Conservation (phyloP, 1,284 basidiomycete genomes). For the Flammula alnicola region DNA sequence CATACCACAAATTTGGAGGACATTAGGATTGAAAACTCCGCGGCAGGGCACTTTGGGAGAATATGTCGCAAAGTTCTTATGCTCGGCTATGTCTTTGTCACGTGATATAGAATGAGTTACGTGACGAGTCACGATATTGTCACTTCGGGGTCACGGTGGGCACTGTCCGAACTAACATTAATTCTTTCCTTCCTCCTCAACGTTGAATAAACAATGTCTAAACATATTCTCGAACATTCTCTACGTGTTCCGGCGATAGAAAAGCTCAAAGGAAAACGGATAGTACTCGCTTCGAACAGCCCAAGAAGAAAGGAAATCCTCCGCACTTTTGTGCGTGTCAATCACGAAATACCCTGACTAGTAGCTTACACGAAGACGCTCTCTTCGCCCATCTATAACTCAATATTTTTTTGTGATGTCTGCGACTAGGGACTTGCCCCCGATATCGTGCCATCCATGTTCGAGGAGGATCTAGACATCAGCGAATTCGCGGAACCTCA, state of each 20-base stretch:
- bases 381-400: background rate
- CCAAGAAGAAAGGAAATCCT: constrained; percentile 89
- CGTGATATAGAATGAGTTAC: too few relatives aligned
- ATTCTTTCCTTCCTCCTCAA: background rate
- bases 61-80: too few relatives aligned
- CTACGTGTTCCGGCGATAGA: constrained; percentile 73
- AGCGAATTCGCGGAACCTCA: constrained; percentile 77
- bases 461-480: constrained; percentile 81
- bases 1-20: background rate
- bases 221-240: constrained; percentile 69
- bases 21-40: too few relatives aligned
- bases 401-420: too few relatives aligned
- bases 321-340: constrained; percentile 67
- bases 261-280: constrained; percentile 73
- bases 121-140: too few relatives aligned
- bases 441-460: constrained; percentile 88
- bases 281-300: constrained; percentile 87
- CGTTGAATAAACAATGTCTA: constrained; percentile 34
- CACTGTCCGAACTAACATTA: background rate
- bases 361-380: constrained; percentile 1
- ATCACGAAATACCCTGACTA: constrained; percentile 6
- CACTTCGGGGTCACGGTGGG: too few relatives aligned
- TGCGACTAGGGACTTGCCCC: constrained; percentile 81
- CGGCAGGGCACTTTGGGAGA: too few relatives aligned
- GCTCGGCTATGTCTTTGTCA: too few relatives aligned